Conservation (phyloP, 768 basidiomycete species). For the Tulasnella calospora region DNA sequence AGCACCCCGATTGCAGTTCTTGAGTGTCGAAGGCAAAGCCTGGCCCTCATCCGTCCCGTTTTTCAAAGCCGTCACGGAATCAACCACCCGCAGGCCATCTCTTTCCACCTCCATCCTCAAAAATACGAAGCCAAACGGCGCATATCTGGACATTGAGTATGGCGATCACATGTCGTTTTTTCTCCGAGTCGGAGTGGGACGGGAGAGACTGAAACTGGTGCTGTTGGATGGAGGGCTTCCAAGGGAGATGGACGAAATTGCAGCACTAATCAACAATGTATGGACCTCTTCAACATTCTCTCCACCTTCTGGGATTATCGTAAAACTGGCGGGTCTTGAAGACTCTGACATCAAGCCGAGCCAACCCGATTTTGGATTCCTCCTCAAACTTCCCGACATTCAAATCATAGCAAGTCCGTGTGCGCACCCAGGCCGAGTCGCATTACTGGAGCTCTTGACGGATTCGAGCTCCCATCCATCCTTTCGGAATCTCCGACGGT, state of each 20-base stretch:
- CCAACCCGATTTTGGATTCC: not conserved
- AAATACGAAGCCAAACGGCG: not conserved
- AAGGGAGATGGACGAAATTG: not conserved
- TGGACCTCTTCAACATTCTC: not conserved
- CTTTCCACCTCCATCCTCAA: not conserved
- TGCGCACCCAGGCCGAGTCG: not conserved
- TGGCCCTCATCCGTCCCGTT: not conserved
- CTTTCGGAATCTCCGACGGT: not conserved
- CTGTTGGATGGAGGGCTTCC: not conserved
- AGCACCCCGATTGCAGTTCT: not conserved
- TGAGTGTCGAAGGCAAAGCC: not conserved
- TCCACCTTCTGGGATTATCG: not conserved
- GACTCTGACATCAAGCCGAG: not conserved
- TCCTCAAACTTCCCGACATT: not conserved
- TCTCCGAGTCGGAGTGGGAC: not conserved
- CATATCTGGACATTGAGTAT: not conserved
- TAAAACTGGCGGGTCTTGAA: not conserved
- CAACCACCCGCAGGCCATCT: not conserved
- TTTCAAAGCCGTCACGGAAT: not conserved
- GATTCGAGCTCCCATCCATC: not conserved
- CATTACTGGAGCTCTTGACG: not conserved
- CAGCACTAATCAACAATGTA: not conserved
- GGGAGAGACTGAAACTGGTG: not conserved
- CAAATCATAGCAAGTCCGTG: not conserved
- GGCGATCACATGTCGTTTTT: not conserved